A percentile compares a stretch with the other conserved stretches of the same genome.
phyloP scores from a whole-genome alignment of 352 stramenopile species.

The Phytopythium helicoides region DNA sequence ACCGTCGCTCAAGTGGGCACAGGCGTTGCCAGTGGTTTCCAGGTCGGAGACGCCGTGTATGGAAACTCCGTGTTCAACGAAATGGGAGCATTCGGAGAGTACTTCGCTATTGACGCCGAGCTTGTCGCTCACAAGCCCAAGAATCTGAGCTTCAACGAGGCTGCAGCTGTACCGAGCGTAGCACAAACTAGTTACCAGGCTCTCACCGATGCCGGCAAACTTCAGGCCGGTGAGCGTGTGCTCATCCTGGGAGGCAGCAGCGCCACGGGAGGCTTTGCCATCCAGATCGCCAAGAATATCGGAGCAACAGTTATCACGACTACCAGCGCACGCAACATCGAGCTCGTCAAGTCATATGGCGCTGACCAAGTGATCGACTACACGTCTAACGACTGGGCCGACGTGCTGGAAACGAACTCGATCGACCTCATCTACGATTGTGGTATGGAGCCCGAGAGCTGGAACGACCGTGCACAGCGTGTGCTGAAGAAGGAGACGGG shows the following conservation, averaged over 20 bases:
- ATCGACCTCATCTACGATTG: conserved; percentile 37
- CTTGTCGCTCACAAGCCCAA: conserved; percentile 41
- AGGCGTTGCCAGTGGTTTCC: conserved; percentile 5
- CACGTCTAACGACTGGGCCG: conserved; percentile 22
- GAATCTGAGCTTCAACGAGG: conserved; percentile 38
- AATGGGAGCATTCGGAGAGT: conserved; percentile 34
- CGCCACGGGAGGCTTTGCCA: conserved; percentile 31
- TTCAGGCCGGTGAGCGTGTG: conserved; percentile 38
- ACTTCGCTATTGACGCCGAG: conserved; percentile 20
- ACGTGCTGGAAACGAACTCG: conserved; percentile 18
- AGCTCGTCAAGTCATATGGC: conserved; percentile 20
- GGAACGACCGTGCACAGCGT: conserved; percentile 22
- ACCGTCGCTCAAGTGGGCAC: conserved; percentile 21
- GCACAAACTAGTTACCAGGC: conserved; percentile 38
- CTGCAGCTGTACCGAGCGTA: conserved; percentile 28
- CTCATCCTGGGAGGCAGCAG: conserved; percentile 44
- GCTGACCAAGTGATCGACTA: conserved; percentile 35
- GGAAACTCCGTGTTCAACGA: conserved; percentile 16
- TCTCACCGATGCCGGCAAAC: conserved; percentile 26
- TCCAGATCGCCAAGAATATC: conserved; percentile 35
- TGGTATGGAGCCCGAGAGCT: conserved; percentile 17
- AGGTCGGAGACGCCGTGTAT: conserved; percentile 28
- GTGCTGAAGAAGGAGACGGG: conserved; percentile 13
- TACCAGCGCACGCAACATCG: conserved; percentile 18
- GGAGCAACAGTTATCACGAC: conserved; percentile 26